Evolutionary conservation across 208 protist genomes (phyloP).

Genomic region (Leishmania tropica): DNA sequence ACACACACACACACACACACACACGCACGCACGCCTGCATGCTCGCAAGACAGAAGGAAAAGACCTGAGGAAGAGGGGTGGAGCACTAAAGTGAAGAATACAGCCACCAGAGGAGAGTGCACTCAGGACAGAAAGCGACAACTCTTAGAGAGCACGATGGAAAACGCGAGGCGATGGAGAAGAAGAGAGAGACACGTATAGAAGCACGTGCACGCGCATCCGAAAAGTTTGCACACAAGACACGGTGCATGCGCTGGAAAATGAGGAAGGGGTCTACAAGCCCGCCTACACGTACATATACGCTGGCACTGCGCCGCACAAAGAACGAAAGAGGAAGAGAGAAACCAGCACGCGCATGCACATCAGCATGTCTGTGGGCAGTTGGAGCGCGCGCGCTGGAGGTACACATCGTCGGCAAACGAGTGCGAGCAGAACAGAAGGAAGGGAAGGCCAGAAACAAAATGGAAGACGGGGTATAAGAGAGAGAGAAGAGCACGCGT

Average conservation of each 20-base stretch:
- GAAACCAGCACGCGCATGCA: neutral
- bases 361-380: no score
- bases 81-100: neutral
- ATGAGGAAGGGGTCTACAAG: neutral
- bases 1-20: neutral
- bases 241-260: neutral
- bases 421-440: no score
- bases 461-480: no score
- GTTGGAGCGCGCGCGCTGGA: no score
- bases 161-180: neutral
- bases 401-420: no score
- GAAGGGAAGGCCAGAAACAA: no score
- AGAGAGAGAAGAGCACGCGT: no score
- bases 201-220: neutral
- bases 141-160: neutral
- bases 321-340: neutral
- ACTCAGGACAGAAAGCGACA: neutral
- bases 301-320: neutral
- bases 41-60: neutral
- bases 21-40: no score
- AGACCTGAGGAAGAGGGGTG: neutral
- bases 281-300: neutral
- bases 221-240: neutral
- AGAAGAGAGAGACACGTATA: neutral
- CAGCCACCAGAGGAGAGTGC: neutral